These are phyloP conservation scores for Dioscorea cayenensis DNA, from an alignment of 116 monocot species.

Conservation along the genomic window DNA sequence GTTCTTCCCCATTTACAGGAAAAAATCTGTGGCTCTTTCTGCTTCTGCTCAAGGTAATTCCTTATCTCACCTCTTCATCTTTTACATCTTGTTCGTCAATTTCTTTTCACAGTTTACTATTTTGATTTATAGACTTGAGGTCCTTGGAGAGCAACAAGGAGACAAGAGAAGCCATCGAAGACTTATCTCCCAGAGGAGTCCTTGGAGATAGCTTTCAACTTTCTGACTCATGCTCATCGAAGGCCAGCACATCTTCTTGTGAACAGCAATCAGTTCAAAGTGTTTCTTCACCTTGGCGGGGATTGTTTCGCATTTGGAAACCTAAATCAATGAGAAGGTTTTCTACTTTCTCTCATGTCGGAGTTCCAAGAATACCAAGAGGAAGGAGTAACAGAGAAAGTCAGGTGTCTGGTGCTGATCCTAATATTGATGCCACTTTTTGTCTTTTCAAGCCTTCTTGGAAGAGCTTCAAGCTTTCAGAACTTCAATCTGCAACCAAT, in stretches of 20 bases:
- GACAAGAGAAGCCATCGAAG: conserved; percentile 1
- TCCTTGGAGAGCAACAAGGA: conserved; percentile 20
- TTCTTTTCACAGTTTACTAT: not conserved
- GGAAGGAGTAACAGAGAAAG: conserved; percentile 19
- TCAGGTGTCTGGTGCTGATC: not conserved
- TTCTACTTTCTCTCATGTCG: conserved; percentile 42
- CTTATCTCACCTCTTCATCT: too few relatives aligned
- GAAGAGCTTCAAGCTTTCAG: conserved; percentile 43
- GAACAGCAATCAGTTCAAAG: not conserved
- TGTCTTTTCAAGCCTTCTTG: conserved; percentile 34
- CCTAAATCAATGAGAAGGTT: conserved; percentile 37
- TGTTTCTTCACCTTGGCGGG: conserved; percentile 26
- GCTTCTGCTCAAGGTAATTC: too few relatives aligned
- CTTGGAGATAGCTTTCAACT: conserved; percentile 14
- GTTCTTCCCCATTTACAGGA: too few relatives aligned
- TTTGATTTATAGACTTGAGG: conserved; percentile 23
- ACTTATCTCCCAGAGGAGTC: conserved; percentile 18
- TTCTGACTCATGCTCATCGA: conserved; percentile 22
- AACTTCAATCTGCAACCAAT: conserved; percentile 55
- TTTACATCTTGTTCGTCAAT: not conserved
- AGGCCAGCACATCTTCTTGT: conserved; percentile 13
- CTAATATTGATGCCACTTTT: not conserved
- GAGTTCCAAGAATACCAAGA: conserved; percentile 20
- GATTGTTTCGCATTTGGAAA: conserved; percentile 32
- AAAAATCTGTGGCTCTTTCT: too few relatives aligned